phyloP scores from a whole-genome alignment of 2,329 filamentous ascomycete genomes.

The Phyllosticta citrichinensis region DNA sequence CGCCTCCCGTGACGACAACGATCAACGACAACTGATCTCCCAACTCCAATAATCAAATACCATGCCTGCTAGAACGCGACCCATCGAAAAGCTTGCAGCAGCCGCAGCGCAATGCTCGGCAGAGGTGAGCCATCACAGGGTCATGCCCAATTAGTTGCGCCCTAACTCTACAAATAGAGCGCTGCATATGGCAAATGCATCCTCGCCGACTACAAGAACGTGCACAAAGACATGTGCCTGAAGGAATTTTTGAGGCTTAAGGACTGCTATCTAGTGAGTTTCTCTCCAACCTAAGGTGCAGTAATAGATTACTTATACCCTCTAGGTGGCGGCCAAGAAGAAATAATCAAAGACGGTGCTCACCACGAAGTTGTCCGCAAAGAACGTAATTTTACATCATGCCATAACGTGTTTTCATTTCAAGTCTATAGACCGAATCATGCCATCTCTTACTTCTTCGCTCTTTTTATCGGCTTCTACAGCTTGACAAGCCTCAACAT shows the following conservation, averaged over 20 bases:
- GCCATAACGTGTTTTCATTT: not conserved
- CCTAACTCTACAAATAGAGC: slow-evolving; percentile 44
- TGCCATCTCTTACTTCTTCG: not conserved
- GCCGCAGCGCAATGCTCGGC: slow-evolving; percentile 55
- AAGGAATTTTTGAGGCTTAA: slow-evolving; percentile 79
- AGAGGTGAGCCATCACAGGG: slow-evolving; percentile 40
- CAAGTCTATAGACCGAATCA: not conserved
- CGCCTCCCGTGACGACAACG: not conserved
- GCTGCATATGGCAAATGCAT: slow-evolving; percentile 86
- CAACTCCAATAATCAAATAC: not conserved
- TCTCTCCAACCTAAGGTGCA: not conserved
- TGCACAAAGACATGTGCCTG: slow-evolving; percentile 82
- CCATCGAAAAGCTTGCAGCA: slow-evolving; percentile 59
- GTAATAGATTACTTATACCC: not conserved
- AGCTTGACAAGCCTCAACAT: slow-evolving; percentile 66
- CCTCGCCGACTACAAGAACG: slow-evolving; percentile 76
- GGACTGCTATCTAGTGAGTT: slow-evolving; percentile 71
- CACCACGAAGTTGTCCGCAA: not conserved
- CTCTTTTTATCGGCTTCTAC: slow-evolving; percentile 4
- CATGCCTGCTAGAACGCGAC: slow-evolving; percentile 45
- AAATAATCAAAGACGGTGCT: not conserved
- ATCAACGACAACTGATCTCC: not conserved
- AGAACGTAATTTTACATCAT: not conserved
- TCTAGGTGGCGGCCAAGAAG: not conserved
- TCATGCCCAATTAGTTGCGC: not conserved